These are phyloP conservation scores for Mycena sp. DNA, from an alignment of 1,284 basidiomycete species.

Conservation along the genomic window DNA sequence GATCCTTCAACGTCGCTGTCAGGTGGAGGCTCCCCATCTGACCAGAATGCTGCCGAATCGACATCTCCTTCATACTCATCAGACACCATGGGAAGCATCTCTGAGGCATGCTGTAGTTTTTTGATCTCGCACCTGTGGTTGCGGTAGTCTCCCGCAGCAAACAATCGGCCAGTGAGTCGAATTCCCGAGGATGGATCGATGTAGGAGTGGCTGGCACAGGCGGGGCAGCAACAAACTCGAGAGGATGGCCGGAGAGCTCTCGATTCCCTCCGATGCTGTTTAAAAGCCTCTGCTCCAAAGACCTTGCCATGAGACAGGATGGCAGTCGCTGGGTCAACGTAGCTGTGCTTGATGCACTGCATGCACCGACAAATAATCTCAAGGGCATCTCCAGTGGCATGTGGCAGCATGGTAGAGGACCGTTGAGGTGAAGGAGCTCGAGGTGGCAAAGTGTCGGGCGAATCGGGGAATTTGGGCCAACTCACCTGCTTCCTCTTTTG, in stretches of 20 bases:
- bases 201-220: background rate
- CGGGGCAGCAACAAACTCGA: background rate
- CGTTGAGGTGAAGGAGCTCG: too few relatives aligned
- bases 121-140: background rate
- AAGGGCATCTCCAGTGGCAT: too few relatives aligned
- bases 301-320: background rate
- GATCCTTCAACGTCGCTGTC: background rate
- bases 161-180: background rate
- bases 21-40: background rate
- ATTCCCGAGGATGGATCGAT: background rate
- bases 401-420: too few relatives aligned
- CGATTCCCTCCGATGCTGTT: background rate
- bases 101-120: background rate
- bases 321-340: background rate
- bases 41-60: background rate
- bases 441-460: too few relatives aligned
- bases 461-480: too few relatives aligned
- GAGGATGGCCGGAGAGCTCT: background rate
- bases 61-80: background rate
- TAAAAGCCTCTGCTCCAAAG: background rate
- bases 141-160: background rate
- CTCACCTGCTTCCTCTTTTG: too few relatives aligned
- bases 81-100: background rate
- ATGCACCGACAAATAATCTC: slow-evolving; percentile 3
- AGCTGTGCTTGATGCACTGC: background rate